Percentiles rank a stretch among this genome's conserved stretches.
Conservation (phyloP, 2,329 filamentous ascomycete genomes). For the Venturia asperata region DNA sequence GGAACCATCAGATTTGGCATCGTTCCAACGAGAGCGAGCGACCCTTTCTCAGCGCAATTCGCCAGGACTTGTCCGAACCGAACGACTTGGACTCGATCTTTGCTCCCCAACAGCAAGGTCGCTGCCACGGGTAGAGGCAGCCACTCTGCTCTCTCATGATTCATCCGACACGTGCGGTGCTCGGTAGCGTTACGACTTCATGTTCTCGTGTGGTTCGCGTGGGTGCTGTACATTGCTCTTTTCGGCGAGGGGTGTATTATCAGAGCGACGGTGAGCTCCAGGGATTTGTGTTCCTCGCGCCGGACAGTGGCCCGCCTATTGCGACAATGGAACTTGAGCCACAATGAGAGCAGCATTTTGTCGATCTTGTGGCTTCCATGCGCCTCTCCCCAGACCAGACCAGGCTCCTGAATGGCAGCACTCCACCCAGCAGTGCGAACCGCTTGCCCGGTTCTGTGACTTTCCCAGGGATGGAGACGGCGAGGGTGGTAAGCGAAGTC, state of each 20-base stretch:
- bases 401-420: too few relatives aligned
- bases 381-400: too few relatives aligned
- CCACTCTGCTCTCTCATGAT: background rate
- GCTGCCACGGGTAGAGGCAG: background rate
- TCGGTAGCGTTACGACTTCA: slow-evolving; percentile 52
- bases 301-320: too few relatives aligned
- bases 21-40: background rate
- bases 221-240: slow-evolving; percentile 74
- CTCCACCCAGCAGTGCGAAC: too few relatives aligned
- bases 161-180: slow-evolving; percentile 43
- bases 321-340: too few relatives aligned
- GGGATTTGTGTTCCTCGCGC: background rate
- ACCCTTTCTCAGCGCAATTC: slow-evolving; percentile 29
- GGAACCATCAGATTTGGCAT: slow-evolving; percentile 37
- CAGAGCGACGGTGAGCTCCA: background rate
- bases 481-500: background rate
- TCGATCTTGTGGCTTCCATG: too few relatives aligned
- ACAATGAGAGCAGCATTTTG: too few relatives aligned
- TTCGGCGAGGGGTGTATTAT: slow-evolving; percentile 62
- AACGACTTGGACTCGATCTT: slow-evolving; percentile 45
- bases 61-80: slow-evolving; percentile 27
- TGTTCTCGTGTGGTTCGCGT: slow-evolving; percentile 64
- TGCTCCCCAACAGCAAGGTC: slow-evolving; percentile 43
- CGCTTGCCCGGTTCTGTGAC: too few relatives aligned
- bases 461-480: background rate